Evolutionary conservation across 352 stramenopile genomes (phyloP), one percentile per base, ranked within the genome.

Genomic region (Plasmopara muralis): DNA sequence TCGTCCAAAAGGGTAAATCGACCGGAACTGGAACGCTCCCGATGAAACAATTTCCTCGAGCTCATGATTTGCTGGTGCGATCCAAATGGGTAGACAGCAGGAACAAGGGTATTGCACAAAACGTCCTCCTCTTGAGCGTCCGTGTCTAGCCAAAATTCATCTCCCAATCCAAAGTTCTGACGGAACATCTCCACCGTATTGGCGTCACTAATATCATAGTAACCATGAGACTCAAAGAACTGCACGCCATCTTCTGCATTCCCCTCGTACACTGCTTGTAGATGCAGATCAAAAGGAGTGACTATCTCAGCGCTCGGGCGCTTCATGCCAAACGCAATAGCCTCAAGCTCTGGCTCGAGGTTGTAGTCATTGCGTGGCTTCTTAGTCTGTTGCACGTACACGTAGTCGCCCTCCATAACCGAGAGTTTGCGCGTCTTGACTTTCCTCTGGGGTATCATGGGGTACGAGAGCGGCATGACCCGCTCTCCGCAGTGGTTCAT

Each of bases 121-220:
- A 49, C 5, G 4, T 63, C 44, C 3, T 55, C 37, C 0, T 55
- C 43, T n/a, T 67, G 39, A 0, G 65, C 59, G 6, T 80, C 62
- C 25, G 62, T 60, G 28, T 70, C 67, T 20, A 74, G 58, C 78
- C 78, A 89, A 44, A 92, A 92, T 15, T 38, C 65, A 28, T 87
- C 55, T n/a, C 72, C 60, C 6, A 88, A 52, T 6, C 74, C 74
- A 50, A 87, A 80, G 55, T 87, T 88, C 57, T 82, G 51, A 13
- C 77, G 78, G 55, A 89, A 92, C 72, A 89, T 85, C 42, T 73
- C 70, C 10, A 92, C 73, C 1, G 81, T 92, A 55, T 92, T 92
- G 46, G 74, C 77, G n/a, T 92, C 81, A 13, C 56, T 70, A 31
- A 87, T 66, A 68, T 92, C 81, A 51, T 88, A 92, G 64, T 92